phyloP scores from a whole-genome alignment of 805 yeast species.

The Hyphopichia homilentoma region DNA sequence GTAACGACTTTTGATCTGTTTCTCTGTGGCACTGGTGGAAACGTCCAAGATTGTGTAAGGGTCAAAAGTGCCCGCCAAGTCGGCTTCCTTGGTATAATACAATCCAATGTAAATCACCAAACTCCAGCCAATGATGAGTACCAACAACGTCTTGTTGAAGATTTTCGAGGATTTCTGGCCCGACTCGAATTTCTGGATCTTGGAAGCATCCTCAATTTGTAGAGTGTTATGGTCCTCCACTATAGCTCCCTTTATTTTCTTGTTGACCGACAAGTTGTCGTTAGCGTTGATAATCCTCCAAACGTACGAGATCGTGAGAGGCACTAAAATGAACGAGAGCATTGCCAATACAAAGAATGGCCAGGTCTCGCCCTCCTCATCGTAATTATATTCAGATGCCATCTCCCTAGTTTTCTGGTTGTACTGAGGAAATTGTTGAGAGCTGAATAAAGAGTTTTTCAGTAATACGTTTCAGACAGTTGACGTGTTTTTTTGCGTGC shows the following conservation, averaged over 20 bases:
- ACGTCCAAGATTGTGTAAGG: constrained; percentile 87
- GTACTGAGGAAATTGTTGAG: no score
- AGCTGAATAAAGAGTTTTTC: neutral
- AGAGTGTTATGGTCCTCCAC: constrained; percentile 30
- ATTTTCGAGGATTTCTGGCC: constrained; percentile 28
- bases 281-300: constrained; percentile 13
- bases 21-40: constrained; percentile 62
- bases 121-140: constrained; percentile 58
- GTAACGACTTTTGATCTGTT: constrained; percentile 75
- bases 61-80: constrained; percentile 60
- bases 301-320: constrained; percentile 46
- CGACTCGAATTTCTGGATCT: constrained; percentile 21
- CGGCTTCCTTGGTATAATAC: constrained; percentile 42
- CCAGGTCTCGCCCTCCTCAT: constrained; percentile 89
- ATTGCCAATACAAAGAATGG: constrained; percentile 83
- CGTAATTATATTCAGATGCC: constrained; percentile 67
- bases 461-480: constrained; percentile 3
- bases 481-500: constrained; percentile 5
- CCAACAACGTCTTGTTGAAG: constrained; percentile 33
- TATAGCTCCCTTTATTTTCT: constrained; percentile 28
- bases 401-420: constrained; percentile 12
- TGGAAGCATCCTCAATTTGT: constrained; percentile 23
- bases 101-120: constrained; percentile 39
- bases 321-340: constrained; percentile 62
- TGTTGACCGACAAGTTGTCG: constrained; percentile 16